phyloP scores from a whole-genome alignment of 495 filamentous ascomycete species.

The Aspergillus bertholletiae region DNA sequence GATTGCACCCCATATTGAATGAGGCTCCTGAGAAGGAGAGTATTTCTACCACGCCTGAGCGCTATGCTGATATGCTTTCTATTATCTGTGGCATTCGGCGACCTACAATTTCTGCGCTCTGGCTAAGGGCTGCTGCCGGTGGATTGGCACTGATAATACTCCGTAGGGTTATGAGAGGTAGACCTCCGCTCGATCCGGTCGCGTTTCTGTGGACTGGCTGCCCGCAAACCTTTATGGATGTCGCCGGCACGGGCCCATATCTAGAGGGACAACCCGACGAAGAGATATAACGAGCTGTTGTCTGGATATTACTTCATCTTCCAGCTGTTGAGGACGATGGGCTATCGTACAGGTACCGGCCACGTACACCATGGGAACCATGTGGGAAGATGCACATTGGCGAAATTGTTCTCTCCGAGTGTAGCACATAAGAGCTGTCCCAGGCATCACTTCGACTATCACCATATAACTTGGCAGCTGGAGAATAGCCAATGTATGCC shows the following conservation, averaged over 20 bases:
- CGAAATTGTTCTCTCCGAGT: slow-evolving; percentile 10
- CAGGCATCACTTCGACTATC: slow-evolving; percentile 7
- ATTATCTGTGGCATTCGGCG: slow-evolving; percentile 11
- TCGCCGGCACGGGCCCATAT: slow-evolving; percentile 16
- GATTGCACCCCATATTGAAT: slow-evolving; percentile 15
- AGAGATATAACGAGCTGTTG: slow-evolving; percentile 9
- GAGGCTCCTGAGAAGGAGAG: slow-evolving; percentile 3
- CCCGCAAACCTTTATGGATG: slow-evolving; percentile 18
- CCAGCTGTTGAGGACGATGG: slow-evolving; percentile 9
- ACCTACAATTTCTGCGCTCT: slow-evolving; percentile 10
- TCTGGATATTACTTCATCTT: slow-evolving; percentile 16
- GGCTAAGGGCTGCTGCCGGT: slow-evolving; percentile 10
- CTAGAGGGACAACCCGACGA: neutral
- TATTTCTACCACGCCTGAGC: neutral
- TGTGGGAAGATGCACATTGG: neutral
- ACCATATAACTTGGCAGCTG: slow-evolving; percentile 11
- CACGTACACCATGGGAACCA: slow-evolving; percentile 12
- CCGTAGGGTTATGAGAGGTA: slow-evolving; percentile 1
- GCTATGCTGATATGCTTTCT: slow-evolving; percentile 9
- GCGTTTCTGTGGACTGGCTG: slow-evolving; percentile 17
- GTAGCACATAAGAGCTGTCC: slow-evolving; percentile 7
- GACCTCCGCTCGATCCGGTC: slow-evolving; percentile 10
- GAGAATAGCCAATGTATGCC: slow-evolving; percentile 2
- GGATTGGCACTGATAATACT: slow-evolving; percentile 13
- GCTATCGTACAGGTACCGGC: neutral